Conservation (phyloP, 208 protist species). For the Leptomonas seymouri region DNA sequence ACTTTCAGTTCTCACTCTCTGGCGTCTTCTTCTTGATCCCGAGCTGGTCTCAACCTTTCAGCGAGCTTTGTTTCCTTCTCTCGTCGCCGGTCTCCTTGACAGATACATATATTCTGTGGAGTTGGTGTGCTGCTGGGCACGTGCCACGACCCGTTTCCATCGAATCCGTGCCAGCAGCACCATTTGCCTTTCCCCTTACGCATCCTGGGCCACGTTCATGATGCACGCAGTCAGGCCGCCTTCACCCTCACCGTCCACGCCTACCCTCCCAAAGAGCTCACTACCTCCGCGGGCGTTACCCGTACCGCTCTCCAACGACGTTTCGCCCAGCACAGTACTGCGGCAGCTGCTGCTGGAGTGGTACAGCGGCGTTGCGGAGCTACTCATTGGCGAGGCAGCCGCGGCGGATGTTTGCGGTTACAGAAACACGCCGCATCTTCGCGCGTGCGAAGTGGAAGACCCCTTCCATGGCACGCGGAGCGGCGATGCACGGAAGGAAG, state of each 20-base stretch:
- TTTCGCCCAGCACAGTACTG: background rate
- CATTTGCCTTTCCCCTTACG: background rate
- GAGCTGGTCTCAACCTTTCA: too few relatives aligned
- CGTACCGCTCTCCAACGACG: background rate
- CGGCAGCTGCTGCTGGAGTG: constrained; percentile 23
- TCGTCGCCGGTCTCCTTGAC: too few relatives aligned
- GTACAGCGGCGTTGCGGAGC: constrained; percentile 23
- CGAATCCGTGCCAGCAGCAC: too few relatives aligned
- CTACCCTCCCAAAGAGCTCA: background rate
- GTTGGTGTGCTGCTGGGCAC: too few relatives aligned
- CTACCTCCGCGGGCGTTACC: background rate
- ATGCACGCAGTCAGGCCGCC: background rate
- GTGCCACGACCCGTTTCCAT: too few relatives aligned
- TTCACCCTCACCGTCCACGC: background rate
- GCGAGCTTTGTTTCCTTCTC: too few relatives aligned
- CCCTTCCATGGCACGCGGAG: too few relatives aligned
- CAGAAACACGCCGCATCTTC: background rate
- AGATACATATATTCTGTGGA: too few relatives aligned
- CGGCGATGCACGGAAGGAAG: too few relatives aligned
- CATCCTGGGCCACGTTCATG: background rate
- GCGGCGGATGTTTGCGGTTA: constrained; percentile 29
- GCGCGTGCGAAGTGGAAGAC: background rate
- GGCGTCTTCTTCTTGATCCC: too few relatives aligned
- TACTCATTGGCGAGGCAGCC: constrained; percentile 25
- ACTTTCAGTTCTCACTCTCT: too few relatives aligned